These are phyloP conservation scores for Acanthamoeba healyi DNA, from an alignment of 208 protist species.

Conservation along the genomic window DNA sequence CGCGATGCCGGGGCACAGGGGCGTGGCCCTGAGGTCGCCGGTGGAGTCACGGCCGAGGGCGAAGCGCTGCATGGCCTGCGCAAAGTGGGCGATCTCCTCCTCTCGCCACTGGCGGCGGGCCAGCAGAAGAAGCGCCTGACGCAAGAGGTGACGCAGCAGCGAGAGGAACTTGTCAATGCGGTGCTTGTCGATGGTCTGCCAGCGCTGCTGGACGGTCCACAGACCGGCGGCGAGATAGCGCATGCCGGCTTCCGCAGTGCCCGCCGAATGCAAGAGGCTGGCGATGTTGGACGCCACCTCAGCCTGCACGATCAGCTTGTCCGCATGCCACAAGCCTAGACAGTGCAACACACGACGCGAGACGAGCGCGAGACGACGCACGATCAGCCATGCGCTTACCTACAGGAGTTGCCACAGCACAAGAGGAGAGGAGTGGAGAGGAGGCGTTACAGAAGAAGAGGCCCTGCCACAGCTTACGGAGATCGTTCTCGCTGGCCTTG, in stretches of 20 bases:
- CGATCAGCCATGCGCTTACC: too few species aligned
- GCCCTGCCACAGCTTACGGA: constrained; percentile 58
- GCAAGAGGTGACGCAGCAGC: constrained; percentile 42
- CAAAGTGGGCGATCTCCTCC: neutral
- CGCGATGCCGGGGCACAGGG: constrained; percentile 24
- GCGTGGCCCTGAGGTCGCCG: neutral
- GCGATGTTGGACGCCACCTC: constrained; percentile 40
- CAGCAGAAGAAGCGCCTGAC: neutral
- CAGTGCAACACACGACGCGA: neutral
- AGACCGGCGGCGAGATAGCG: neutral
- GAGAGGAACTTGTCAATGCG: constrained; percentile 51
- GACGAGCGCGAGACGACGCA: neutral
- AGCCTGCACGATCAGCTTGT: constrained; percentile 38
- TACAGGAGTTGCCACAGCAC: too few species aligned
- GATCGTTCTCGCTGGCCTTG: constrained; percentile 14
- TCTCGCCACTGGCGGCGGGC: constrained; percentile 30
- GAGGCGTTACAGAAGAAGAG: constrained; percentile 47
- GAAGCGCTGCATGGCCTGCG: neutral
- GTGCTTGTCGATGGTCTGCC: constrained; percentile 14
- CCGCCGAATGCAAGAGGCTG: neutral
- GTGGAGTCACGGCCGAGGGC: neutral
- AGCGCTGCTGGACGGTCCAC: constrained; percentile 34
- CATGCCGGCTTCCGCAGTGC: neutral
- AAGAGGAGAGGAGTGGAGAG: neutral
- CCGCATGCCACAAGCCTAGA: constrained; percentile 67